A percentile compares a stretch with the other conserved stretches of the same genome.
Conservation (phyloP, 371 early-diverging fungal genomes). For the Dichotomocladium elegans region DNA sequence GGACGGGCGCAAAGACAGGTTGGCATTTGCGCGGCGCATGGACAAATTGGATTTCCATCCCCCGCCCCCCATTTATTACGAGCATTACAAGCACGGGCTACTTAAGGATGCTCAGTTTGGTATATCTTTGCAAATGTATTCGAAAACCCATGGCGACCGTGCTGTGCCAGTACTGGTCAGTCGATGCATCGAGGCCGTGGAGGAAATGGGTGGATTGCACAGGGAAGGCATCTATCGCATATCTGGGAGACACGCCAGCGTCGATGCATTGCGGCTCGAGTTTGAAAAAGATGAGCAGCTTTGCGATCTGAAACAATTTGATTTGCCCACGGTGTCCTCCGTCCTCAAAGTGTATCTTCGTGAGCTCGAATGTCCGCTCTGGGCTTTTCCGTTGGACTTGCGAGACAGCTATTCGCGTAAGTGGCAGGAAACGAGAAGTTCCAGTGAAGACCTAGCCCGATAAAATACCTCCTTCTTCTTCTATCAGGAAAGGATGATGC, state of each 20-base stretch:
- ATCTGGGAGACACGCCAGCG: constrained; percentile 58
- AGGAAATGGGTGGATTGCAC: constrained; percentile 56
- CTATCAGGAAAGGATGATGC: constrained; percentile 12
- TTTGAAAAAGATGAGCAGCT: constrained; percentile 54
- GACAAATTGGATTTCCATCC: constrained; percentile 5
- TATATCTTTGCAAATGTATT: constrained; percentile 40
- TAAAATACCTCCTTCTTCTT: neutral
- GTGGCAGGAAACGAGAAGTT: constrained; percentile 2
- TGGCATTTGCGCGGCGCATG: constrained; percentile 17
- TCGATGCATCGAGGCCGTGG: constrained; percentile 57
- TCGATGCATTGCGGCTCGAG: constrained; percentile 45
- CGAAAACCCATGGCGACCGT: constrained; percentile 28
- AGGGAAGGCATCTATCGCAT: constrained; percentile 72
- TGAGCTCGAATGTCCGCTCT: constrained; percentile 58
- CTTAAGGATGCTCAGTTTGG: constrained; percentile 58
- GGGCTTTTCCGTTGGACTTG: constrained; percentile 50
- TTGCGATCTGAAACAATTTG: constrained; percentile 46
- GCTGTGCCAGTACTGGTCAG: constrained; percentile 51
- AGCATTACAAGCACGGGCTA: constrained; percentile 38
- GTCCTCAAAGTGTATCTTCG: constrained; percentile 65
- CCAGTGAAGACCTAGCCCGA: neutral
- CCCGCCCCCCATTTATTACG: constrained; percentile 45
- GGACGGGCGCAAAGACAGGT: constrained; percentile 28
- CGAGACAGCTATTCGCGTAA: constrained; percentile 57
- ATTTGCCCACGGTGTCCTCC: constrained; percentile 58